Conservation (phyloP, 2,329 filamentous ascomycete genomes). For the Talaromyces sp. region DNA sequence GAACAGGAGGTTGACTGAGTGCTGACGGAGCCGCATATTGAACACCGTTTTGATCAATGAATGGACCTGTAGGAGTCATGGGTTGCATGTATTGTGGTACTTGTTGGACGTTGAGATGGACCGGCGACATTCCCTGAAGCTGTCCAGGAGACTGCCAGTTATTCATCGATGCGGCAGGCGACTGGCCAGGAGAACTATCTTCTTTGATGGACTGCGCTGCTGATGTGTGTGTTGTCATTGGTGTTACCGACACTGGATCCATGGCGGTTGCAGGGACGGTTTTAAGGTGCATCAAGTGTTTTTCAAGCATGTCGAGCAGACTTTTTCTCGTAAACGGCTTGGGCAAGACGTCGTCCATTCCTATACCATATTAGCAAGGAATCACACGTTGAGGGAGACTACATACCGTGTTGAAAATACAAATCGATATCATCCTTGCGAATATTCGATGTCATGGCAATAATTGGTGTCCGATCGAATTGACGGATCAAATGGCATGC, state of each 20-base stretch:
- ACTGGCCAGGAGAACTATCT: conserved; percentile 62
- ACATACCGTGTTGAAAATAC: conserved; percentile 92
- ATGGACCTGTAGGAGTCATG: conserved; percentile 37
- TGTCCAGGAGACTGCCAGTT: conserved; percentile 65
- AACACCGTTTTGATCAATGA: conserved; percentile 42
- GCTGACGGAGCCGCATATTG: conserved; percentile 42
- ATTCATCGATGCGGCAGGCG: conserved; percentile 57
- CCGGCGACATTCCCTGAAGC: conserved; percentile 58
- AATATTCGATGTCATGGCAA: conserved; percentile 99
- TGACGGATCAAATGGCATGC: conserved; percentile 91
- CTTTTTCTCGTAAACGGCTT: conserved; percentile 94
- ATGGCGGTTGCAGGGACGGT: conserved; percentile 59
- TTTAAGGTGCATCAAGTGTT: conserved; percentile 80
- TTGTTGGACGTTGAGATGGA: conserved; percentile 45
- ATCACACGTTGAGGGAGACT: not conserved
- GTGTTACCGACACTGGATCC: conserved; percentile 49
- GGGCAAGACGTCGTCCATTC: conserved; percentile 95
- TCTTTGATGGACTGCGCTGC: conserved; percentile 59
- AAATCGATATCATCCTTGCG: conserved; percentile 93
- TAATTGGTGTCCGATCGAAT: conserved; percentile 79
- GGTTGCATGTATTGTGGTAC: conserved; percentile 45
- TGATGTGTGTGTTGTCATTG: conserved; percentile 51
- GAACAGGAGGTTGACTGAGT: conserved; percentile 32
- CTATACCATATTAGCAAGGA: conserved; percentile 50
- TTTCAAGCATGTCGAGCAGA: conserved; percentile 81